phyloP scores from a whole-genome alignment of 352 stramenopile species.

The Phytophthora foliorum region DNA sequence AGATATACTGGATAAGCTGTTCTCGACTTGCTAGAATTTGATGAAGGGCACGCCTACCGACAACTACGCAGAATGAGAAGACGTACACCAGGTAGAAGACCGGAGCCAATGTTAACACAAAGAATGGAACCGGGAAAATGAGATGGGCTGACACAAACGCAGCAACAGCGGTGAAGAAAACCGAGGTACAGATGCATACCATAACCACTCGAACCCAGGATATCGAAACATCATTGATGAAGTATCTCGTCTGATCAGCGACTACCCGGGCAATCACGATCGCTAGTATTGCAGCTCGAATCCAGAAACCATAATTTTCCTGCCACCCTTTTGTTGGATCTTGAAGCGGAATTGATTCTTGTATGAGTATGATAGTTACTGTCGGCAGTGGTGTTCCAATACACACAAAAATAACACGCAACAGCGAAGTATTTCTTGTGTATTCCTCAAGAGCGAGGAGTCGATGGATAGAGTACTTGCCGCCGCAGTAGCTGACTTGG shows the following conservation, averaged over 20 bases:
- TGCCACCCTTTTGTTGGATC: conserved; percentile 21
- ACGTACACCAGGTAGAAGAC: too few species aligned
- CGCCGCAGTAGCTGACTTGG: conserved; percentile 32
- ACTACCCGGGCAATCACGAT: conserved; percentile 4
- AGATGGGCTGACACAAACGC: conserved; percentile 6
- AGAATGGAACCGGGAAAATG: too few species aligned
- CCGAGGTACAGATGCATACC: too few species aligned
- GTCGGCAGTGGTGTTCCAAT: conserved; percentile 18
- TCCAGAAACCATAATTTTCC: conserved; percentile 32
- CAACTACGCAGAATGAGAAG: conserved; percentile 10
- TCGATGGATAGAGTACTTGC: conserved; percentile 32
- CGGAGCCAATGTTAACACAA: too few species aligned
- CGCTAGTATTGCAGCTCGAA: conserved; percentile 27
- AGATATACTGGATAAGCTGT: conserved; percentile 19
- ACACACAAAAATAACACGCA: conserved; percentile 15
- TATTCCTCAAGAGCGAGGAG: conserved; percentile 28
- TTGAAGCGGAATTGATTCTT: conserved; percentile 29
- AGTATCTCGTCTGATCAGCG: background rate
- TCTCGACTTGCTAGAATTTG: conserved; percentile 12
- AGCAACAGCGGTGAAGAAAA: too few species aligned
- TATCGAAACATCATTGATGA: too few species aligned
- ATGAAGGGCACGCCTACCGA: background rate
- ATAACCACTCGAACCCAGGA: too few species aligned
- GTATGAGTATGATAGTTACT: conserved; percentile 5
- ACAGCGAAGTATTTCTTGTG: conserved; percentile 4